A percentile compares a stretch with the other conserved stretches of the same genome.
Evolutionary conservation across 306 rosid species (phyloP).

Genomic region (Alnus glutinosa): DNA sequence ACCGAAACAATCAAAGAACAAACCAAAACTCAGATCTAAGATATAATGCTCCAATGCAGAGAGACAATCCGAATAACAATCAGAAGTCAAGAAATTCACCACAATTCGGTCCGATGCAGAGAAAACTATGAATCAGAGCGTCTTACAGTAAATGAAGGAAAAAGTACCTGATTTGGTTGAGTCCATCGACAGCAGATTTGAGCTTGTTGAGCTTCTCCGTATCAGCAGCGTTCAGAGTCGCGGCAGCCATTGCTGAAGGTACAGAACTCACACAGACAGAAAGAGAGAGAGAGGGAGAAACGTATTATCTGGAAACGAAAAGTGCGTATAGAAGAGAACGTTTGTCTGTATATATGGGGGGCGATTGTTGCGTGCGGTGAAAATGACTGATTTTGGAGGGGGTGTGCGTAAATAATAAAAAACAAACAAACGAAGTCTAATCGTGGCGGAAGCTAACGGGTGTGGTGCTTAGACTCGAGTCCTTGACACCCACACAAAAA

Average conservation of each 20-base stretch:
- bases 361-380: neutral
- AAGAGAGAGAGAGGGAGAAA: neutral
- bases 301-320: neutral
- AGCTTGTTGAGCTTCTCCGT: constrained; percentile 57
- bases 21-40: constrained; percentile 24
- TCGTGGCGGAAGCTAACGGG: neutral
- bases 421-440: constrained; percentile 2
- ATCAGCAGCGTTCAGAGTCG: constrained; percentile 50
- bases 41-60: constrained; percentile 11
- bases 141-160: neutral
- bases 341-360: neutral
- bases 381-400: neutral
- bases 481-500: neutral
- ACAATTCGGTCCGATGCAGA: neutral
- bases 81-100: neutral
- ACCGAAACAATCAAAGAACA: constrained; percentile 8
- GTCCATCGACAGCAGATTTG: constrained; percentile 62
- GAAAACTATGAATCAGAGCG: neutral
- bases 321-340: neutral
- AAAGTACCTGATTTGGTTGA: constrained; percentile 69
- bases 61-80: neutral
- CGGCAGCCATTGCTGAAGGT: constrained; percentile 55
- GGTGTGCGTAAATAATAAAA: neutral
- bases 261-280: neutral
- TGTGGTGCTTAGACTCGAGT: constrained; percentile 4